Conservation (phyloP, 306 rosid species). For the Alnus glutinosa region DNA sequence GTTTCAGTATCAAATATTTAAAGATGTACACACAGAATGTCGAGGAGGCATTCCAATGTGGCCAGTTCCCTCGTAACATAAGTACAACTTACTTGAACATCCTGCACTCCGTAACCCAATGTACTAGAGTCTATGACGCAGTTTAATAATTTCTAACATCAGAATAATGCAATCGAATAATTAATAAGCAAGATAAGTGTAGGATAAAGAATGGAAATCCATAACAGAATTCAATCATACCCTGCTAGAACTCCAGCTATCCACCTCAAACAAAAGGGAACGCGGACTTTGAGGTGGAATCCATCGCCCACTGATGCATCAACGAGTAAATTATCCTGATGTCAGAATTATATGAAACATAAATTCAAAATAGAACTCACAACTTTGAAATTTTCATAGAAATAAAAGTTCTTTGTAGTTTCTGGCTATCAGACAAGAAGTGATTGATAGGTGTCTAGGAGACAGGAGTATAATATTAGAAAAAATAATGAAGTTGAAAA, state of each 20-base stretch:
- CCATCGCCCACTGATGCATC: slow-evolving; percentile 98
- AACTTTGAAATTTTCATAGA: slow-evolving; percentile 38
- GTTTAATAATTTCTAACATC: background rate
- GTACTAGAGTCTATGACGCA: background rate
- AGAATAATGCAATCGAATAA: background rate
- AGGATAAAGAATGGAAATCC: slow-evolving; percentile 11
- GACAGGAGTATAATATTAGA: background rate
- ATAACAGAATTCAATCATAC: slow-evolving; percentile 44
- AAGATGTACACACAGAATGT: background rate
- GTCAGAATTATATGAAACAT: slow-evolving; percentile 75
- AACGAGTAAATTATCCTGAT: slow-evolving; percentile 83
- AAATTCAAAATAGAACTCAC: slow-evolving; percentile 54
- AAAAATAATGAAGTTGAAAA: background rate
- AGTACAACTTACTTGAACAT: too few species aligned
- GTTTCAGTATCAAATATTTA: background rate
- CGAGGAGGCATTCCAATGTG: background rate
- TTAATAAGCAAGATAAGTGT: background rate
- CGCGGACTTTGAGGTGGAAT: slow-evolving; percentile 65
- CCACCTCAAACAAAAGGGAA: slow-evolving; percentile 80
- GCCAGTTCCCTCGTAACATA: background rate
- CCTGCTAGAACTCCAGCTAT: slow-evolving; percentile 77
- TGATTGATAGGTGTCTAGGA: background rate
- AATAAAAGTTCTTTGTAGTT: slow-evolving; percentile 32
- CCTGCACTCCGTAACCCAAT: background rate
- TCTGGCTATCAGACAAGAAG: slow-evolving; percentile 12